Evolutionary conservation across 805 yeast species (phyloP), one percentile per base, ranked within the genome.

Genomic region (Starmerella khaoyaiensis): DNA sequence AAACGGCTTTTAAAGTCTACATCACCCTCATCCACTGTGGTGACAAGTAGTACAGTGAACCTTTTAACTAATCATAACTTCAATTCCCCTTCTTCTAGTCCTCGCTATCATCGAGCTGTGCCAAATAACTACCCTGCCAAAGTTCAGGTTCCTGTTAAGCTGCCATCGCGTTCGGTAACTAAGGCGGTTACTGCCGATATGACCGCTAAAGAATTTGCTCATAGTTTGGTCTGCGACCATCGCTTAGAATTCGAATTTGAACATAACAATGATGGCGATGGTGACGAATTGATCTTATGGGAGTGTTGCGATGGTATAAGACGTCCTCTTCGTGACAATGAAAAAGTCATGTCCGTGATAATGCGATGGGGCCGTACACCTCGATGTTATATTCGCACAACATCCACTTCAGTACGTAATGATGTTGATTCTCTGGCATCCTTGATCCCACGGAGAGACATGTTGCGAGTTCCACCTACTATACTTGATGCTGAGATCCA

Each of bases 371-470:
- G 44, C 22, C 21, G 23, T 15, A 31, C 21, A 16, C 33, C 34
- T 22, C 25, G 27, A 9, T 4, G 25, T 24, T 46, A 33, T 36
- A 35, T 55, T 17, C 37, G 46, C 23, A 45, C 51, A 21, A 45
- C 51, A 3, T 34, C 51, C 19, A 34, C 51, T 18, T 35, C 46
- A 15, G 29, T 45, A 26, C 44, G 48, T 18, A 34, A 49, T 21
- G 57, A 54, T 33, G 41, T 37, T 21, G 42, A 34, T 21, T 53
- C 57, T 22, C 41, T 54, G 7, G 60, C 60, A 21, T 51, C 50
- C n/a, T 41, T 56, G 14, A 49, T 45, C 19, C 58, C 60, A 4
- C 48, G 60, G 5, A 46, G 60, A 5, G 60, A 54, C 36, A 44
- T 55, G 41, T 39, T 53, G 28, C 43, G 48, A n/a, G 33, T 40